phyloP scores from a whole-genome alignment of 805 yeast species.

The Cyberlindnera americana region DNA sequence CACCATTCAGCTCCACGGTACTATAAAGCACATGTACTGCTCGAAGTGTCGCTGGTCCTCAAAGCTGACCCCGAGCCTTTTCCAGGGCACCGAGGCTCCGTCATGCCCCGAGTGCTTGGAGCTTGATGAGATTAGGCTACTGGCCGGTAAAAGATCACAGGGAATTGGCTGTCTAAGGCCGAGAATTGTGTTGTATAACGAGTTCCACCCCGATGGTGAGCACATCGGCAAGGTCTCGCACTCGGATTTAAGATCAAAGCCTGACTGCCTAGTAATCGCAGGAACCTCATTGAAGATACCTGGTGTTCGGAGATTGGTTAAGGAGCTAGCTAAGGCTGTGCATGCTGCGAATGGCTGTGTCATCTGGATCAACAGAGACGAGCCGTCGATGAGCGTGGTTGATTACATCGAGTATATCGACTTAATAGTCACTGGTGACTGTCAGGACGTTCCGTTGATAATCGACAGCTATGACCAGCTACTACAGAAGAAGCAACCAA shows the following conservation, averaged over 20 bases:
- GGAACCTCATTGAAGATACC: slow-evolving; percentile 87
- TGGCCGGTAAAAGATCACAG: slow-evolving; percentile 65
- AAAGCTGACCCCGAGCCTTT: slow-evolving; percentile 49
- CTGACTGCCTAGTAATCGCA: slow-evolving; percentile 76
- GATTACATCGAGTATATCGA: slow-evolving; percentile 53
- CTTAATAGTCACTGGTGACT: slow-evolving; percentile 59
- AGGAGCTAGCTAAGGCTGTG: slow-evolving; percentile 55
- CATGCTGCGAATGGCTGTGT: slow-evolving; percentile 56
- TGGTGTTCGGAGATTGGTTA: slow-evolving; percentile 59
- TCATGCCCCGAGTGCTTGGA: slow-evolving; percentile 66
- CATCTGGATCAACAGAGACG: slow-evolving; percentile 58
- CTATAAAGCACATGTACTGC: slow-evolving; percentile 68
- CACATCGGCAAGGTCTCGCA: slow-evolving; percentile 75
- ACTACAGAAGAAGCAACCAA: slow-evolving; percentile 5
- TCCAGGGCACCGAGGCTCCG: slow-evolving; percentile 43
- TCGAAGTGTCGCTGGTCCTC: slow-evolving; percentile 66
- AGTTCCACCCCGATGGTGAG: slow-evolving; percentile 84
- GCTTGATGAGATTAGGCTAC: slow-evolving; percentile 46
- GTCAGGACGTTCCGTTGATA: slow-evolving; percentile 48
- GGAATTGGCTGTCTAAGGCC: slow-evolving; percentile 63
- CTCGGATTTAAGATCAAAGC: slow-evolving; percentile 56
- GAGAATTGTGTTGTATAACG: slow-evolving; percentile 66
- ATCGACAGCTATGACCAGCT: slow-evolving; percentile 26
- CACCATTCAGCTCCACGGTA: slow-evolving; percentile 83
- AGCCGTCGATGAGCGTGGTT: slow-evolving; percentile 46